Conservation (phyloP, 352 stramenopile species). For the Globisporangium camurandrum region DNA sequence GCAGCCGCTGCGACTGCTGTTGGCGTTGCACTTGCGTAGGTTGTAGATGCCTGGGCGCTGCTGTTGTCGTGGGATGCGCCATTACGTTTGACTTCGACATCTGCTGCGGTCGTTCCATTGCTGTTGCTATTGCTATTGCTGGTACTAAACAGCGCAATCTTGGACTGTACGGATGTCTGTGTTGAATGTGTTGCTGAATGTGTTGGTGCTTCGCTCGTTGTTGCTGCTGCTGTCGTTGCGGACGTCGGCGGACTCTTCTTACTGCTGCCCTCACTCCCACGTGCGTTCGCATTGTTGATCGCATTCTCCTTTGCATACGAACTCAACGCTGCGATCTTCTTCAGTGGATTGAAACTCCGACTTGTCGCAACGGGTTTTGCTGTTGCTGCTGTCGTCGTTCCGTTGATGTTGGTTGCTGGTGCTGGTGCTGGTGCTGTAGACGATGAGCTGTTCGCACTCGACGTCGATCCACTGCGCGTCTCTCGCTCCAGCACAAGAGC, state of each 20-base stretch:
- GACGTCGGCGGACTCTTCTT: conserved; percentile 12
- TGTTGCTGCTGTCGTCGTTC: conserved; percentile 1
- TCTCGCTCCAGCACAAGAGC: too few species aligned
- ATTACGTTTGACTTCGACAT: conserved; percentile 36
- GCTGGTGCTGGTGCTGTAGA: not conserved
- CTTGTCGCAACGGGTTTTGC: conserved; percentile 4
- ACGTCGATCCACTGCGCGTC: conserved; percentile 2
- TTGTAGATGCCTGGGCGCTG: conserved; percentile 2
- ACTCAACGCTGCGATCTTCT: conserved; percentile 47
- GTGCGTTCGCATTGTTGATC: conserved; percentile 26
- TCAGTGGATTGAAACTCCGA: conserved; percentile 50
- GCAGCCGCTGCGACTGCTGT: conserved; percentile 5
- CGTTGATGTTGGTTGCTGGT: too few species aligned
- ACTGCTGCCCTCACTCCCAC: conserved; percentile 11
- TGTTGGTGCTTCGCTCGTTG: conserved; percentile 10
- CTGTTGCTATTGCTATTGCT: not conserved
- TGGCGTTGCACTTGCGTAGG: conserved; percentile 5
- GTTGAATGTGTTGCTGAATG: too few species aligned
- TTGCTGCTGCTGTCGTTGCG: conserved; percentile 1
- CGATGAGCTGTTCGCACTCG: conserved; percentile 11
- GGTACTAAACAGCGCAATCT: not conserved
- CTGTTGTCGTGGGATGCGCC: conserved; percentile 21
- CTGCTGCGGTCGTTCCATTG: conserved; percentile 14
- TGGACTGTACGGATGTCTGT: not conserved
- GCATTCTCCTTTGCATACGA: conserved; percentile 39